These are phyloP conservation scores for Stellera chamaejasme DNA, from an alignment of 345 rosid species.

Conservation along the genomic window DNA sequence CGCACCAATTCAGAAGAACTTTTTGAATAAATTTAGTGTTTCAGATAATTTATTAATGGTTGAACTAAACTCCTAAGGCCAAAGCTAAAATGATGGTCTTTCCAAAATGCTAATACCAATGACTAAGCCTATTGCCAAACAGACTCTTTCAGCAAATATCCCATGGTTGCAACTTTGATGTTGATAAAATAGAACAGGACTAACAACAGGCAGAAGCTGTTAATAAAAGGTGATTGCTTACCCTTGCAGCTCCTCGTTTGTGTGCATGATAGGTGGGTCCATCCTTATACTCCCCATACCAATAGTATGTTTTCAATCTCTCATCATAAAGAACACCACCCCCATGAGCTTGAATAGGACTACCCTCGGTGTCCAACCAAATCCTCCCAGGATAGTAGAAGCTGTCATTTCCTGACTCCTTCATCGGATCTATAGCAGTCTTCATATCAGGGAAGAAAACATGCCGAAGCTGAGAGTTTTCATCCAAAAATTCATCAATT, in stretches of 20 bases:
- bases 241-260: conserved; percentile 77
- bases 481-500: conserved; percentile 94
- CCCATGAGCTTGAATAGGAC: conserved; percentile 94
- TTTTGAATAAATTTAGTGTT: too few species aligned
- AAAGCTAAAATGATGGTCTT: too few species aligned
- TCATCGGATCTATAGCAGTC: conserved; percentile 53
- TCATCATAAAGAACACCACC: conserved; percentile 71
- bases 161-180: too few species aligned
- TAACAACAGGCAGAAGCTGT: conserved; percentile 3
- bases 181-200: neutral
- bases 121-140: too few species aligned
- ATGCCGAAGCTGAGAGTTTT: conserved; percentile 69
- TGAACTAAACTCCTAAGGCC: too few species aligned
- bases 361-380: conserved; percentile 91
- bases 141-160: too few species aligned
- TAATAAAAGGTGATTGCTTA: conserved; percentile 23
- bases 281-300: conserved; percentile 96
- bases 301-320: conserved; percentile 51
- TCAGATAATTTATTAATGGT: too few species aligned
- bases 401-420: conserved; percentile 43
- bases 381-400: conserved; percentile 57
- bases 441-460: conserved; percentile 68
- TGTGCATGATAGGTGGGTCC: conserved; percentile 83
- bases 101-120: too few species aligned
- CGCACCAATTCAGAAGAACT: too few species aligned